These are phyloP conservation scores for Yarrowia divulgata DNA, from an alignment of 805 yeast species.

Conservation along the genomic window DNA sequence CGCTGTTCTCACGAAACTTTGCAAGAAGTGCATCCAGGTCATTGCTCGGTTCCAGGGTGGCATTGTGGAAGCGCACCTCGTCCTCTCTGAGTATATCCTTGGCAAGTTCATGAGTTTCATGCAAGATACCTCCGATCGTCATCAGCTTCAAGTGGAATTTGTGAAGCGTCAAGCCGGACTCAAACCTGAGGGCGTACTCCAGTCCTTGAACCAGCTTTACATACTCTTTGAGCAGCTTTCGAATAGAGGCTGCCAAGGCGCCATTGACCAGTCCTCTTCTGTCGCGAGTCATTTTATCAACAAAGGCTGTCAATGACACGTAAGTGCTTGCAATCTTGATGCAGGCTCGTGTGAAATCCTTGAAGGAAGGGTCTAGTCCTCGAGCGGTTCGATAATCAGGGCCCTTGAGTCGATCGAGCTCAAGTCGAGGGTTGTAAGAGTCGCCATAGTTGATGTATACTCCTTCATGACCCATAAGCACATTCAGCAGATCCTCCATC, in stretches of 20 bases:
- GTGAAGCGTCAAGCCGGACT: constrained; percentile 64
- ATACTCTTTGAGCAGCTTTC: constrained; percentile 54
- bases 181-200: constrained; percentile 61
- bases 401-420: constrained; percentile 60
- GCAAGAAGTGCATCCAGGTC: constrained; percentile 33
- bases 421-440: constrained; percentile 59
- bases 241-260: constrained; percentile 68
- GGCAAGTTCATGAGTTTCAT: constrained; percentile 65
- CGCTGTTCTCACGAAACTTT: constrained; percentile 31
- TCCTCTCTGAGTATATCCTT: constrained; percentile 54
- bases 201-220: constrained; percentile 50
- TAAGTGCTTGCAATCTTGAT: constrained; percentile 69
- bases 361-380: constrained; percentile 74
- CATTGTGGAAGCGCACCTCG: constrained; percentile 44
- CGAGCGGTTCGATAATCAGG: constrained; percentile 79
- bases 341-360: constrained; percentile 69
- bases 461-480: constrained; percentile 72
- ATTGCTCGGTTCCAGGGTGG: constrained; percentile 30
- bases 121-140: constrained; percentile 54
- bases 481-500: constrained; percentile 70
- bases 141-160: constrained; percentile 62
- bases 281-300: constrained; percentile 63
- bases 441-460: constrained; percentile 73
- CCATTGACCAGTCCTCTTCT: constrained; percentile 76
- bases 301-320: constrained; percentile 63